Evolutionary conservation across 257 asterid species (phyloP), one percentile per base, ranked within the genome.

Genomic region (Lithospermum erythrorhizon): DNA sequence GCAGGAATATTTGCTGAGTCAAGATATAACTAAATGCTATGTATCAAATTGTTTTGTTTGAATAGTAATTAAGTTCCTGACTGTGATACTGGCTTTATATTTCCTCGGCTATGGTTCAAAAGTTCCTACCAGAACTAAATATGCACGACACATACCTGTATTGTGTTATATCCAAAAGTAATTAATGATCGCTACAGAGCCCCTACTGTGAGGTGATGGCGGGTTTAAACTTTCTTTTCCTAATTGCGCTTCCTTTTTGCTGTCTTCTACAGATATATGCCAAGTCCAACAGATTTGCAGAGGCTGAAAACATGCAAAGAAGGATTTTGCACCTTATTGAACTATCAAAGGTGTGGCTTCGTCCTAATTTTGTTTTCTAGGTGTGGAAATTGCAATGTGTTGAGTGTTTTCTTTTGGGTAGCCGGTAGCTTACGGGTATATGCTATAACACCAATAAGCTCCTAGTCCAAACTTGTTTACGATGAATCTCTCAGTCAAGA

Each of bases 291-390:
- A 79, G 75, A 73, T 69, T 72, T 64, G 66, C 79, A 32, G 93
- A 91, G 65, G 95, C 95, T 70, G 95, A 85, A 83, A 72, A 65
- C 47, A 65, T 79, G 52, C 77, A 68, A 77, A 84, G 94, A 67
- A 87, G 81, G 86, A 78, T 83, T 76, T 75, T 91, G 70, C 89
- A 86, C 67, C 66, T 67, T 29, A 66, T 82, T 90, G 96, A 91
- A 77, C 32, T 81, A 57, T 81, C 86, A 18, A 84, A 88, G 98
- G 98, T 90, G 61, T 65, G 59, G 49, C 68, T 62, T 53, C 65
- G 57, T 61, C 57, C 32, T 27, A 67, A 25, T 64, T 51, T 63
- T 24, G 61, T 62, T 20, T 65, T 24, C 21, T 23, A 57, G 62
- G 15, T 4, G 0, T 27, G 37, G 3, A 53, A 20, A 53, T 53